Evolutionary conservation across 1,139 yeast species (phyloP), one percentile per base, ranked within the genome.

Genomic region (Taphrina deformans): DNA sequence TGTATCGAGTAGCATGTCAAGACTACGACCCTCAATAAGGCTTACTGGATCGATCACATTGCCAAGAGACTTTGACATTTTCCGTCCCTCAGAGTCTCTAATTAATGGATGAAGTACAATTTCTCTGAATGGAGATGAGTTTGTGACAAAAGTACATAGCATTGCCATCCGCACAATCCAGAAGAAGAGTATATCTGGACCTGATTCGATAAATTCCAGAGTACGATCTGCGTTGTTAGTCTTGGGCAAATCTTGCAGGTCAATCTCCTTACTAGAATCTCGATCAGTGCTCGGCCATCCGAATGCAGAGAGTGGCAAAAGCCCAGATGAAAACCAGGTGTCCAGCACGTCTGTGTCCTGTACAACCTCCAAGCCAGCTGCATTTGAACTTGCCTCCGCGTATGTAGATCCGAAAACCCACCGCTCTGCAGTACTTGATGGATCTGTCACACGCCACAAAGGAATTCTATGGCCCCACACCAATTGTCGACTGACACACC

Each of bases 201-300:
- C 68, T n/a, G 66, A 67, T 40, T 66, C 68, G 48, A 66, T 65
- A 35, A 66, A 59, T 18, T 44, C 59, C 10, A 65, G 46, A 7
- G 26, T 23, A 33, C 48, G 56, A 12, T 46, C 59, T 46, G 23
- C 14, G 18, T 21, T 18, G 46, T 18, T n/a, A 38, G 44, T n/a
- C n/a, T n/a, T n/a, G n/a, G n/a, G n/a, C 14, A 31, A 14, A 2
- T 31, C 5, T 4, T 14, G 5, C 14, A 4, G 5, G 14, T 10
- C 2, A 10, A 21, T 48, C 5, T 14, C 16, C 52, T 6, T 48
- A 48, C 53, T 18, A 4, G 21, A 5, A 10, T n/a, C 23, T 5
- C 78, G 75, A 65, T 92, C 83, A 21, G 79, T 77, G 66, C 85
- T 79, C 6, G 61, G 68, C 68, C 68, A 66, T 1, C 48, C 63